These are phyloP conservation scores for Stygiomarasmius scandens DNA, from an alignment of 1,284 basidiomycete genomes.

Conservation along the genomic window DNA sequence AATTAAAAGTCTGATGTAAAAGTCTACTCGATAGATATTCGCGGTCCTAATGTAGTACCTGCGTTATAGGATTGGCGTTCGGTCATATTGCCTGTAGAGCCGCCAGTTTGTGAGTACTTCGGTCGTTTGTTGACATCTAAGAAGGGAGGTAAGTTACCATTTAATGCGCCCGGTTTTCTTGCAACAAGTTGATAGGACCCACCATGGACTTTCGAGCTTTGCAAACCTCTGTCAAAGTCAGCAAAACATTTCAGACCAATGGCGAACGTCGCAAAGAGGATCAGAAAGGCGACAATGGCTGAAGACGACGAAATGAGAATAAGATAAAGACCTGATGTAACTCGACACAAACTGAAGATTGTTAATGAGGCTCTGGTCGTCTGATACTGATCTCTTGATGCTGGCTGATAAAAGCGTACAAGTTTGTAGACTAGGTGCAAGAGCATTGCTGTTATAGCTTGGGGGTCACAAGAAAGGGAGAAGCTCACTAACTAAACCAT, in stretches of 20 bases:
- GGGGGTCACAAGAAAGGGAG: too few relatives aligned
- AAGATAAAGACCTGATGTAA: not conserved
- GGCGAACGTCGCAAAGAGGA: slow-evolving; percentile 70
- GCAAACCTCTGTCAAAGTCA: slow-evolving; percentile 78
- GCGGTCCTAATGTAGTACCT: slow-evolving; percentile 42
- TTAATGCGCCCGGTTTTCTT: slow-evolving; percentile 28
- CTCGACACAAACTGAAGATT: slow-evolving; percentile 67
- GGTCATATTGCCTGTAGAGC: slow-evolving; percentile 46
- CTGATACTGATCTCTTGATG: slow-evolving; percentile 53
- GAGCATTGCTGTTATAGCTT: too few relatives aligned
- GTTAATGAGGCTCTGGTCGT: slow-evolving; percentile 78
- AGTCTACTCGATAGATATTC: slow-evolving; percentile 52
- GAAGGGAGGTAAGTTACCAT: slow-evolving; percentile 36
- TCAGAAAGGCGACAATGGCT: slow-evolving; percentile 76
- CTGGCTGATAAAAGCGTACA: slow-evolving; percentile 72
- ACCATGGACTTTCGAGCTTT: slow-evolving; percentile 73
- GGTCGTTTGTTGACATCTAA: slow-evolving; percentile 53
- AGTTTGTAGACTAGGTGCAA: slow-evolving; percentile 70
- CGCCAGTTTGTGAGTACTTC: slow-evolving; percentile 39
- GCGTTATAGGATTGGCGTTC: slow-evolving; percentile 44
- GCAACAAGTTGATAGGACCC: slow-evolving; percentile 47
- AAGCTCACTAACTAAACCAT: slow-evolving; percentile 31
- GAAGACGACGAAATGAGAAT: not conserved
- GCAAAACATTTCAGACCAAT: slow-evolving; percentile 77
- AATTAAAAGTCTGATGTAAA: not conserved